Evolutionary conservation across 352 stramenopile species (phyloP), one percentile per base, ranked within the genome.

Genomic region (Pythium angustatum): DNA sequence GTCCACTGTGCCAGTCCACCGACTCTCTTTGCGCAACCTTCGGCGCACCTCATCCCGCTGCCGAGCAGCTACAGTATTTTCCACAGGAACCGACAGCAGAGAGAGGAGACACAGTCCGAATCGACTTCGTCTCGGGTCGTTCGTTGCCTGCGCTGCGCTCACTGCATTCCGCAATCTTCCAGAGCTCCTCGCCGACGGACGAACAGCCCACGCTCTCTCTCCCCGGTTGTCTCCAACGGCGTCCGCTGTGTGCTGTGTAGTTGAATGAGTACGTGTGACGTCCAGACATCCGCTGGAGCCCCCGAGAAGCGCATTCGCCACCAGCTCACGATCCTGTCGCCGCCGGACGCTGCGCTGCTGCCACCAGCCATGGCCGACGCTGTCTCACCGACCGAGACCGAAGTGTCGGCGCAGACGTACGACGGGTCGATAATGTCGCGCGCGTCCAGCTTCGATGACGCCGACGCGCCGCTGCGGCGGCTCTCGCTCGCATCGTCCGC

Each of bases 401-500:
- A 70, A 7, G 24, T 19, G 7, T 65, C 49, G 1, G 40, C 34
- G 28, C 53, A 45, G 3, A 63, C 55, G 14, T 70, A 61, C 43
- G 63, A 70, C 27, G 48, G 43, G 1, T 40, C 34, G 33, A 22
- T 24, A 31, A 64, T 69, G 62, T 69, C 62, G 48, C 55, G 55
- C 55, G 47, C 49, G 17, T 69, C 62, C 48, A 64, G 55, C 57
- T 66, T 66, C 15, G 64, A 71, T 43, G 57, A 63, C 52, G 22
- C 41, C 5, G 58, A 68, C 26, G 30, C 64, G 33, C 58, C 67
- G 22, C 24, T 63, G 24, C 70, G 75, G 5, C 57, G 77, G 14
- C 58, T 79, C 28, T 91, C 80, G 41, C 76, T 81, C 55, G 50
- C 50, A 22, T 72, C 78, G 31, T 86, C 79, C 17, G 72, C 72